Base-by-base conservation (phyloP, 306 rosid genomes). In the Sphenostylis stenocarpa region DNA sequence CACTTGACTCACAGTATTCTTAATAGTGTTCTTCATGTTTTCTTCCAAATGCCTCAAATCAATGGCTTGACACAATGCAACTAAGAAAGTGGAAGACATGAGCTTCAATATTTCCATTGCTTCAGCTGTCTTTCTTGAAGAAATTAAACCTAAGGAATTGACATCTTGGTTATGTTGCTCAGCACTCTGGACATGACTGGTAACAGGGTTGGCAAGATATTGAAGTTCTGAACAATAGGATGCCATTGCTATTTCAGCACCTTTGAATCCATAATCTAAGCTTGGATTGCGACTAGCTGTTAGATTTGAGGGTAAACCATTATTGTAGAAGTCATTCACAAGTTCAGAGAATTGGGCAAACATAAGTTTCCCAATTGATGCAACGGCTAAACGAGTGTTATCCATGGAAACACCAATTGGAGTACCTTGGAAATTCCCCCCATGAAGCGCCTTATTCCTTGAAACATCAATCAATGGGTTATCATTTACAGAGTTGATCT, bases 371-470 rank as follows among this genome's bases (percentile, higher is more conserved):
- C 98, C 98, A 45, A 94, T 86, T 0, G 98, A 78, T 69, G 97
- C 97, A 21, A 94, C 60, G 47, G 98, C 98, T 3, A 94, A 56
- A 2, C 98, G 86, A 0, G 97, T 87, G 87, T 94, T 94, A 56
- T 94, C 98, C 98, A 94, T 94, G 1, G 98, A 88, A 67, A 90
- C 96, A n/a, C 98, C 98, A 57, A 94, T 94, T 0, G 98, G 97
- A 1, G 98, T 94, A 1, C 98, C 98, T 24, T 94, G 98, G 78
- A 94, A 94, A 45, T 94, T 94, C 1, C 98, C 98, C 10, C 98
- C 98, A 44, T 94, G 96, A 15, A 94, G 67, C 3, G 98, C 97
- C 89, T 90, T 94, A 48, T 87, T 88, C 73, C 98, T 90, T 1
- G 97, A 88, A 60, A 94, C 97, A 83, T 94, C 98, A 51, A 94